Evolutionary conservation across 2,329 filamentous ascomycete species (phyloP).

Genomic region (Pseudogymnoascus destructans): DNA sequence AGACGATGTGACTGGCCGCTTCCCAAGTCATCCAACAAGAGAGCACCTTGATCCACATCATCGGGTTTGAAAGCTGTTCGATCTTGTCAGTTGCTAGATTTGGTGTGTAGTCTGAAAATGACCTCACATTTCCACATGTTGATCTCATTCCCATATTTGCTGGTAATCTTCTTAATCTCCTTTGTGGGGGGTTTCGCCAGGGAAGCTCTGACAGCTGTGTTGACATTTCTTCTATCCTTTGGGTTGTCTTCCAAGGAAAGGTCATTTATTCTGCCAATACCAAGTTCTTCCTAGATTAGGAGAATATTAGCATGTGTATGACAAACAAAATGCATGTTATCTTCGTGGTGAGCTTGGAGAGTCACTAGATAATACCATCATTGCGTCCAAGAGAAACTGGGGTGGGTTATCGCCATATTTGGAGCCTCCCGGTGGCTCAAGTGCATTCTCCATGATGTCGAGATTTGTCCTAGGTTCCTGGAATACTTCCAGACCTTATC

Average conservation of each 20-base stretch:
- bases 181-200: background rate
- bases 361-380: background rate
- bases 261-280: slow-evolving; percentile 18
- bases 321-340: no score
- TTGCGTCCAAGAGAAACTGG: background rate
- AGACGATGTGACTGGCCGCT: slow-evolving; percentile 9
- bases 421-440: background rate
- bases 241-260: slow-evolving; percentile 20
- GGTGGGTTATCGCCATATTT: background rate
- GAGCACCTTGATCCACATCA: slow-evolving; percentile 10
- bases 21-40: slow-evolving; percentile 1
- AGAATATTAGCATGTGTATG: background rate
- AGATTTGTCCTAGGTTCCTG: background rate
- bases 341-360: background rate
- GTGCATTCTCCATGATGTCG: background rate
- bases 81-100: background rate
- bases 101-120: background rate
- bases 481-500: background rate
- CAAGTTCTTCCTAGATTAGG: slow-evolving; percentile 22
- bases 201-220: background rate
- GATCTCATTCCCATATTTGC: background rate
- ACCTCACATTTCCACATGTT: background rate
- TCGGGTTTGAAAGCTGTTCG: background rate
- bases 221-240: background rate
- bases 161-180: background rate